Evolutionary conservation across 1,139 yeast species (phyloP).

Genomic region (Pichia sp.): DNA sequence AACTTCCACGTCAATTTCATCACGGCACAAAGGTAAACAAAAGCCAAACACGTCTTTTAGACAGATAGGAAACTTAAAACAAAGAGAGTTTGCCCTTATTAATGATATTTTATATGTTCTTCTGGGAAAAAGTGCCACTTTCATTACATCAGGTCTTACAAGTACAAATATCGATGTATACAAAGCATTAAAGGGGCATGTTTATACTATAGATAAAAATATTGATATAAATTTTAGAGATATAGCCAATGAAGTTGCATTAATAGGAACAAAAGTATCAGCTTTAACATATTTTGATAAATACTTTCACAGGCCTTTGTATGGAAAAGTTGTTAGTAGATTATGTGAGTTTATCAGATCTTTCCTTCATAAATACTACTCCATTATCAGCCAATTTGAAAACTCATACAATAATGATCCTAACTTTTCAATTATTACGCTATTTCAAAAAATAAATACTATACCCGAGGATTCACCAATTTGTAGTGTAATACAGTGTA

Average conservation of each 20-base stretch:
- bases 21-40: background rate
- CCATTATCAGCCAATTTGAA: background rate
- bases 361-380: constrained; percentile 35
- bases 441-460: constrained; percentile 37
- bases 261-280: constrained; percentile 56
- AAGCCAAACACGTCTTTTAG: background rate
- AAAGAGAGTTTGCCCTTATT: constrained; percentile 67
- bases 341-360: constrained; percentile 55
- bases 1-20: background rate
- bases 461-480: background rate
- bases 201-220: constrained; percentile 62
- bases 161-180: constrained; percentile 41
- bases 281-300: constrained; percentile 52
- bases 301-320: constrained; percentile 44
- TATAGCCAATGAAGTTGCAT: constrained; percentile 56
- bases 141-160: constrained; percentile 59
- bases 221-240: constrained; percentile 72
- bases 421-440: constrained; percentile 40
- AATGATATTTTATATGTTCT: constrained; percentile 65
- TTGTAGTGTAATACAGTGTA: constrained; percentile 32
- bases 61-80: constrained; percentile 14
- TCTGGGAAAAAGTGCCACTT: constrained; percentile 74
- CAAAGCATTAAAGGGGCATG: constrained; percentile 57
- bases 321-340: constrained; percentile 72
- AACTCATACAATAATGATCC: background rate